Evolutionary conservation across 805 yeast genomes (phyloP), one percentile per base, ranked within the genome.

Genomic region (Candida ulmi): DNA sequence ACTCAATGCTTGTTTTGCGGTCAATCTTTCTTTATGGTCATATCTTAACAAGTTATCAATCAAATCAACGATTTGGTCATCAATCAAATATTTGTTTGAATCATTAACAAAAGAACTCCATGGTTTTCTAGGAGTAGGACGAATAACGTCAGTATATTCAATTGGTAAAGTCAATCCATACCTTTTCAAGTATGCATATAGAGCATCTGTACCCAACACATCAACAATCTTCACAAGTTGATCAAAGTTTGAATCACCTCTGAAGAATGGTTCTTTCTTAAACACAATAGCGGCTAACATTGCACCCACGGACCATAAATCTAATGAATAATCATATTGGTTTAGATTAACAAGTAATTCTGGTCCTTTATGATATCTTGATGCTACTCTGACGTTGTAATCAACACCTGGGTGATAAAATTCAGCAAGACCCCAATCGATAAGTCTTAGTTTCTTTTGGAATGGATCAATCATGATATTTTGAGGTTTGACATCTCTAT

Each of bases 341-440:
- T 84, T 84, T 56, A 83, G 80, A 60, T 88, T 90, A 18, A 88
- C 88, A 44, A 90, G 68, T 42, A 90, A 65, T 58, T 90, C 97
- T 3, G 97, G 97, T 3, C 96, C 96, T 62, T 90, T 90, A 62
- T 83, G 90, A 59, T 87, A 88, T 49, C 97, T 68, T 5, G 95
- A 86, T 2, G 97, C 96, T 15, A 90, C 97, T 48, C 97, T 73
- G 17, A 90, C 96, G 55, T 90, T 90, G 55, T 86, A 90, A 53
- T 87, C 95, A 58, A 78, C 83, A 12, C 88, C 88, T 18, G 87
- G 79, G 58, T 90, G 96, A 57, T 88, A 88, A 58, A 87, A 88
- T 60, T 90, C 97, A 8, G 97, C 96, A 38, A 90, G 66, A 8
- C 97, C 97, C 96, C 96, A 90, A 62, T 90, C 97, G 39, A 90